These are phyloP conservation scores for Saccharomycopsis fermentans DNA, from an alignment of 805 yeast genomes.

Conservation along the genomic window DNA sequence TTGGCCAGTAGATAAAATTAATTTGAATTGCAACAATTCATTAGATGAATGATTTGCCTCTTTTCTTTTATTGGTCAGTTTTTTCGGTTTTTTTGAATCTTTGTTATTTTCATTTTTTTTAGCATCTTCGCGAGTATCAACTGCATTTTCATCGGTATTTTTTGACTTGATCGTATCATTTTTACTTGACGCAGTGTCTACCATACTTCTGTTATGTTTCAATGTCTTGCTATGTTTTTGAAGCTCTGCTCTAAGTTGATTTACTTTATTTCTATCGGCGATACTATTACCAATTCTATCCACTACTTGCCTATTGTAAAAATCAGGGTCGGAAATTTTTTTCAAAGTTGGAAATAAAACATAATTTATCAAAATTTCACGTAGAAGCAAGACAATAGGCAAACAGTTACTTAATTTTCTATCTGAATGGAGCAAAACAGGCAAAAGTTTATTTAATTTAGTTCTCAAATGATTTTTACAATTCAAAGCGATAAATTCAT, in stretches of 20 bases:
- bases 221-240: conserved; percentile 44
- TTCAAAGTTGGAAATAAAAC: conserved; percentile 42
- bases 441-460: conserved; percentile 35
- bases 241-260: conserved; percentile 57
- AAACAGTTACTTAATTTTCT: conserved; percentile 33
- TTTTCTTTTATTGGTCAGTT: background rate
- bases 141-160: background rate
- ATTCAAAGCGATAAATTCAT: conserved; percentile 22
- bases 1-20: conserved; percentile 32
- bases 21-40: conserved; percentile 24
- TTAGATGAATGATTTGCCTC: conserved; percentile 15
- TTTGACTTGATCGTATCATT: background rate
- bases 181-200: background rate
- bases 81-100: conserved; percentile 13
- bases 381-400: conserved; percentile 38
- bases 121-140: conserved; percentile 12
- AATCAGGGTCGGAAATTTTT: conserved; percentile 62
- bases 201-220: conserved; percentile 2
- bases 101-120: conserved; percentile 14
- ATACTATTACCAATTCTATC: conserved; percentile 51
- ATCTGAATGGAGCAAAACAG: conserved; percentile 35
- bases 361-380: conserved; percentile 54
- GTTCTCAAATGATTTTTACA: conserved; percentile 42
- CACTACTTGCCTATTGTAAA: conserved; percentile 58
- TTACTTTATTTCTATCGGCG: conserved; percentile 66